A percentile compares a stretch with the other conserved stretches of the same genome.
Evolutionary conservation across 495 filamentous ascomycete species (phyloP).

Genomic region (Xylaria curta): DNA sequence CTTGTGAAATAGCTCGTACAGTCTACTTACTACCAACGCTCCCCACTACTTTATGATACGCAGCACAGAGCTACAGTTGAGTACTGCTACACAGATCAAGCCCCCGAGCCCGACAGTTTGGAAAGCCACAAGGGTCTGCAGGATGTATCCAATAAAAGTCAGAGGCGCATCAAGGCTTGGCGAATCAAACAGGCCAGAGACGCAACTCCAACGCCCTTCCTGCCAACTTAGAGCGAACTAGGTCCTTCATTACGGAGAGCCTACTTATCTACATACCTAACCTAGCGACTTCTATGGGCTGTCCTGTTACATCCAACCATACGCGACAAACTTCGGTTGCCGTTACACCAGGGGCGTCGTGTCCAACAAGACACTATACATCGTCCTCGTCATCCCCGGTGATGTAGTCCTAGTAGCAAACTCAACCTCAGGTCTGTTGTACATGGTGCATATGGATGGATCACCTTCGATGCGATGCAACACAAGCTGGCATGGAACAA

Average conservation of each 20-base stretch:
- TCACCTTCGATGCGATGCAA: constrained; percentile 3
- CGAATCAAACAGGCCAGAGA: neutral
- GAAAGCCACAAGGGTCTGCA: constrained; percentile 31
- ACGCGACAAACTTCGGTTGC: neutral
- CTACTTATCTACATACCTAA: neutral
- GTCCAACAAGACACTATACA: constrained; percentile 1
- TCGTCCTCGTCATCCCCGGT: neutral
- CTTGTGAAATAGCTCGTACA: neutral
- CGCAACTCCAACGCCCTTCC: neutral
- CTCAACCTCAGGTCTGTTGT: neutral
- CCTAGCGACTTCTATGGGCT: neutral
- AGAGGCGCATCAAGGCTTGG: neutral
- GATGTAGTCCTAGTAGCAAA: neutral
- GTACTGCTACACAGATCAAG: constrained; percentile 10
- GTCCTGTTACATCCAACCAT: neutral
- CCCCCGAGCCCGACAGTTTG: constrained; percentile 45
- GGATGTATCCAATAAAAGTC: neutral
- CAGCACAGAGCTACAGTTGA: neutral
- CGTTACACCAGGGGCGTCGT: neutral
- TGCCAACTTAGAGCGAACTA: neutral
- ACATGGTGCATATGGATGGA: neutral
- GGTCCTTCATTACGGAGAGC: neutral
- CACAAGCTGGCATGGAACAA: neutral
- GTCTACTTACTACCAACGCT: neutral
- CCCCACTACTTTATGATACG: no score